These are phyloP conservation scores for Pythium myriotylum DNA, from an alignment of 352 stramenopile genomes.

Conservation along the genomic window DNA sequence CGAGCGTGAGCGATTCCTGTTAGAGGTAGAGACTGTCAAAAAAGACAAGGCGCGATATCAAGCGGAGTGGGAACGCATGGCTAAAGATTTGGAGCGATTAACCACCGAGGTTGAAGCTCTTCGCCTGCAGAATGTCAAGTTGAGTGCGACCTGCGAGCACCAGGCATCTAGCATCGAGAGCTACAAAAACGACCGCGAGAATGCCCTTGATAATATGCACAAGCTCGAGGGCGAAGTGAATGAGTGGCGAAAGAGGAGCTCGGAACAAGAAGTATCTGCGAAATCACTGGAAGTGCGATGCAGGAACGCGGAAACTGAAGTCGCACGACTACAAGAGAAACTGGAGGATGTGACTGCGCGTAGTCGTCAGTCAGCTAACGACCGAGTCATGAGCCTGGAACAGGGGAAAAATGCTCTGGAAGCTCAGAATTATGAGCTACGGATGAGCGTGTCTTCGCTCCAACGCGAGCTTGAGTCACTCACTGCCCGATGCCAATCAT, in stretches of 20 bases:
- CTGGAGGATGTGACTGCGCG: slow-evolving; percentile 41
- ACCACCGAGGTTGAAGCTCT: slow-evolving; percentile 42
- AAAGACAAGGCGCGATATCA: slow-evolving; percentile 51
- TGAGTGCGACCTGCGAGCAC: slow-evolving; percentile 55
- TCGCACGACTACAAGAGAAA: slow-evolving; percentile 41
- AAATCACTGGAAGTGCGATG: slow-evolving; percentile 50
- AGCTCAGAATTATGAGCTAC: slow-evolving; percentile 56
- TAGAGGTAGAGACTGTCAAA: slow-evolving; percentile 52
- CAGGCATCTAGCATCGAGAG: slow-evolving; percentile 52
- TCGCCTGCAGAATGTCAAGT: slow-evolving; percentile 59
- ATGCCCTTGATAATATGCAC: slow-evolving; percentile 41
- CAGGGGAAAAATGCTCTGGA: slow-evolving; percentile 57
- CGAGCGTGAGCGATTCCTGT: slow-evolving; percentile 52
- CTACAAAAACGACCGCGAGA: slow-evolving; percentile 51
- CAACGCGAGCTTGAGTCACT: slow-evolving; percentile 54
- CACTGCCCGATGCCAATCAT: slow-evolving; percentile 47
- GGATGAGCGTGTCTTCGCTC: slow-evolving; percentile 41
- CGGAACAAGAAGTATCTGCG: slow-evolving; percentile 42
- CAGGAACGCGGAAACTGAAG: slow-evolving; percentile 46
- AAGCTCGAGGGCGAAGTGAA: slow-evolving; percentile 49
- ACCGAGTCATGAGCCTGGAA: slow-evolving; percentile 55
- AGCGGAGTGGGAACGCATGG: slow-evolving; percentile 51
- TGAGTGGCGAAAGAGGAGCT: slow-evolving; percentile 41
- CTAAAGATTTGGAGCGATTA: slow-evolving; percentile 49
- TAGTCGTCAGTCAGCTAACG: slow-evolving; percentile 55